Percentiles rank a stretch among this genome's conserved stretches.
phyloP scores from a whole-genome alignment of 2,329 filamentous ascomycete genomes.

The Immersiporthe knoxdaviesiana region DNA sequence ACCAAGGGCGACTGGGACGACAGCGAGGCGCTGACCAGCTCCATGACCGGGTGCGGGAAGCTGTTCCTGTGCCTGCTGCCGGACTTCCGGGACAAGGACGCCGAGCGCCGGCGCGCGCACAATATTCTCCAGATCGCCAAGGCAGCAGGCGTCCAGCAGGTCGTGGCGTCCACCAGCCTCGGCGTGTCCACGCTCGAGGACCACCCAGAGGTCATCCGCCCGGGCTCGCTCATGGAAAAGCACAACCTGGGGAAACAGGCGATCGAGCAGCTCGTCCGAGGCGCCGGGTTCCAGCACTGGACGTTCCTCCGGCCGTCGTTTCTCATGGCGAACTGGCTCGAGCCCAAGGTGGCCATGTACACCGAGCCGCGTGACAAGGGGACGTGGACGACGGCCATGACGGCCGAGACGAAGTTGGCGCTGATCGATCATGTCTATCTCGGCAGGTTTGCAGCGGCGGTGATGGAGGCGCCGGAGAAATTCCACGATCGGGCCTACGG shows the following conservation, averaged over 20 bases:
- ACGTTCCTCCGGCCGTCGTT: constrained; percentile 20
- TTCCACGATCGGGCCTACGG: background rate
- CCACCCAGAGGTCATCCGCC: background rate
- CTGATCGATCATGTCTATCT: constrained; percentile 32
- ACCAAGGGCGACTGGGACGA: constrained; percentile 33
- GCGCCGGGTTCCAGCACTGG: constrained; percentile 26
- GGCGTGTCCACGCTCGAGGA: constrained; percentile 4
- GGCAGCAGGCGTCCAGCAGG: constrained; percentile 32
- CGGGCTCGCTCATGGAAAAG: constrained; percentile 12
- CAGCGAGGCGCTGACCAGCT: constrained; percentile 19
- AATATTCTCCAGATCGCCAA: constrained; percentile 30
- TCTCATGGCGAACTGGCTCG: constrained; percentile 32
- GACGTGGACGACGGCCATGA: constrained; percentile 28
- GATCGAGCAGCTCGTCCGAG: constrained; percentile 4
- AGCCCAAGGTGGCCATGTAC: constrained; percentile 30
- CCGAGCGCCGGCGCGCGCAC: constrained; percentile 25
- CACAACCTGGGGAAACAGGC: constrained; percentile 3
- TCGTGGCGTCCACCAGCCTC: constrained; percentile 25
- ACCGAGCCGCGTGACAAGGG: constrained; percentile 26
- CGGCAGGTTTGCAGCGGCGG: constrained; percentile 25
- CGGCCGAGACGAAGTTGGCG: constrained; percentile 24
- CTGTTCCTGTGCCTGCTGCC: constrained; percentile 31
- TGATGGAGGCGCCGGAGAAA: constrained; percentile 3
- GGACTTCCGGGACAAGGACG: constrained; percentile 15
- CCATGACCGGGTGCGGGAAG: constrained; percentile 31